Base-by-base conservation (phyloP, 2,329 filamentous ascomycete species). In the Aspergillus bombycis region DNA sequence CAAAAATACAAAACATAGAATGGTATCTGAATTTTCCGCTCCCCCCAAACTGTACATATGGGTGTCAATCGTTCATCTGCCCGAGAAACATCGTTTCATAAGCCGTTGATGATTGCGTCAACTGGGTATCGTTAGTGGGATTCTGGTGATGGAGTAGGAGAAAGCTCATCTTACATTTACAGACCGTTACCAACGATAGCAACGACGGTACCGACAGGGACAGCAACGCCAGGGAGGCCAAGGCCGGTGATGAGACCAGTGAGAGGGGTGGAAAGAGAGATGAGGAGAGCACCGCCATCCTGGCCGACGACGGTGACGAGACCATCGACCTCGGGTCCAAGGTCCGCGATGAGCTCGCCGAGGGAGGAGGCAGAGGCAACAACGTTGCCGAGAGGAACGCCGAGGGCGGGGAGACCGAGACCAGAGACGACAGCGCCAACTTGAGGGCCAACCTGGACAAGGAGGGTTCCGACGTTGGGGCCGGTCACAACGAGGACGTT, bases 401-500 rank as follows among this genome's bases (percentile, higher is more conserved):
- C 72, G 36, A 74, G 67, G 32, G 38, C 68, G 30, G 60, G 38
- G 41, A 76, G 72, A 43, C 73, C 73, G 4, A 76, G 73, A 61
- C 72, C 68, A 21, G 67, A 62, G 62, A 75, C 62, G 54, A 75
- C 69, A 10, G 54, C 46, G 23, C 71, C 57, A 53, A 75, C 72
- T 62, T 75, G 70, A 14, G 74, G 73, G 64, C 68, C 70, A 61
- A 76, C 68, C 65, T 75, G 48, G 41, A 75, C 60, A 64, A 76
- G 72, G 62, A 76, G 68, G 57, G 69, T 53, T 61, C 67, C 56
- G 45, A 68, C 53, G 53, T 75, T 65, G 28, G 68, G 63, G 57
- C 72, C 73, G 28, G 64, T 65, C 65, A 75, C 70, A 57, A 67
- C 67, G 38, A 76, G 70, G 60, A 71, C 62, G 23, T 52, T 23